Conservation (phyloP, 208 protist genomes). For the Leishmania guyanensis region DNA sequence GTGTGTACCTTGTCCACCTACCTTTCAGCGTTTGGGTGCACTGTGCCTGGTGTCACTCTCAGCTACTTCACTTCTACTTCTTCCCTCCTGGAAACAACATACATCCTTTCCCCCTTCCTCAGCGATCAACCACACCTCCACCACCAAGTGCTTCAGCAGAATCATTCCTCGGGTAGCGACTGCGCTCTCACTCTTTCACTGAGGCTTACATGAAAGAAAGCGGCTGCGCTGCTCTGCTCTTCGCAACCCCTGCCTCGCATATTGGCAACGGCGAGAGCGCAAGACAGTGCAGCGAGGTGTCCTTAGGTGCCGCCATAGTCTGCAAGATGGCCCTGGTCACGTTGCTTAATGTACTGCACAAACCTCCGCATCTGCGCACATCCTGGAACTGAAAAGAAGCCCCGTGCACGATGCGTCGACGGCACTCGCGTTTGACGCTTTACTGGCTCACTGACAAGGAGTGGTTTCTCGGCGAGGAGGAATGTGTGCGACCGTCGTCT, state of each 20-base stretch:
- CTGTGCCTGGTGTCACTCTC: not conserved
- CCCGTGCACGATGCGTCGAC: not conserved
- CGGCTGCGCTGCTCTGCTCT: too few species aligned
- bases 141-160: not conserved
- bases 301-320: not conserved
- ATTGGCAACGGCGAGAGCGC: too few species aligned
- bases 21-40: not conserved
- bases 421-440: slow-evolving; percentile 24
- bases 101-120: too few species aligned
- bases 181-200: not conserved
- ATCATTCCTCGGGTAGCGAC: not conserved
- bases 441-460: slow-evolving; percentile 44
- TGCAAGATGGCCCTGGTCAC: not conserved
- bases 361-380: not conserved
- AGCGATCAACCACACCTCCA: not conserved
- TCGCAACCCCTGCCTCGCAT: not conserved
- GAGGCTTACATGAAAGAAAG: not conserved
- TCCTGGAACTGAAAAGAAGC: not conserved
- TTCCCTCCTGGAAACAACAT: too few species aligned
- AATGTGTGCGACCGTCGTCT: slow-evolving; percentile 14
- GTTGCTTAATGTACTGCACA: not conserved
- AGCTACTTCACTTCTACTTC: not conserved
- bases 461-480: slow-evolving; percentile 28
- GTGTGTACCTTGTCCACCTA: not conserved
- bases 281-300: not conserved